A percentile compares a stretch with the other conserved stretches of the same genome.
Conservation (phyloP, 805 yeast genomes). For the Saturnispora zaruensis region DNA sequence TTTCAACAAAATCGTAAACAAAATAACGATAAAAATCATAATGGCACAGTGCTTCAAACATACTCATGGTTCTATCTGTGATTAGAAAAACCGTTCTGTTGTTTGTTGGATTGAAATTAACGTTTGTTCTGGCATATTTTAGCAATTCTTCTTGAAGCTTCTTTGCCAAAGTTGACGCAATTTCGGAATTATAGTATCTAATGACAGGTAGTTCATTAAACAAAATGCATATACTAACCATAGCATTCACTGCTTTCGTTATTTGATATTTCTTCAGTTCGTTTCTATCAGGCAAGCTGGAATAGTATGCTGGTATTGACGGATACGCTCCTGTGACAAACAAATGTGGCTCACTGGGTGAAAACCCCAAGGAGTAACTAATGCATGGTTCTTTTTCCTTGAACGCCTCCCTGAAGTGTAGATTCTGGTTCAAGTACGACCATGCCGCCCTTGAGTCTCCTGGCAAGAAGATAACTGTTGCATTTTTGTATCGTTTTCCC, state of each 20-base stretch:
- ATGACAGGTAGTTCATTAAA: conserved; percentile 87
- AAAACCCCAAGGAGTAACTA: conserved; percentile 38
- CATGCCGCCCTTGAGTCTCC: conserved; percentile 30
- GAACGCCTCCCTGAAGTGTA: conserved; percentile 2
- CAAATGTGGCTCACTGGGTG: conserved; percentile 62
- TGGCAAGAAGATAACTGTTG: conserved; percentile 62
- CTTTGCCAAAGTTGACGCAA: conserved; percentile 50
- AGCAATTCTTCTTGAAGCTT: conserved; percentile 66
- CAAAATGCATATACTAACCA: conserved; percentile 64
- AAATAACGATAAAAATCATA: conserved; percentile 89
- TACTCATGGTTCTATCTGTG: conserved; percentile 77
- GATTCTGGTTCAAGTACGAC: conserved; percentile 16
- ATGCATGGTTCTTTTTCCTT: conserved; percentile 2
- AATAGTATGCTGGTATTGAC: conserved; percentile 68
- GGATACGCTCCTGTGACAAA: conserved; percentile 56
- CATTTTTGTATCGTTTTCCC: conserved; percentile 66
- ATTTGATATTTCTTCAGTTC: conserved; percentile 55
- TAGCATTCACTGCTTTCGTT: conserved; percentile 47
- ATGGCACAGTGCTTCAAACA: conserved; percentile 76
- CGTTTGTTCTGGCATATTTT: conserved; percentile 60
- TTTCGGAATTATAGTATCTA: conserved; percentile 56
- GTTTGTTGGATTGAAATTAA: conserved; percentile 50
- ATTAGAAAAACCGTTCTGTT: conserved; percentile 56
- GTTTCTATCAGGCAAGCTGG: conserved; percentile 41
- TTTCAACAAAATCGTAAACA: conserved; percentile 60